phyloP scores from a whole-genome alignment of 306 rosid species.

The Ceratonia siliqua region DNA sequence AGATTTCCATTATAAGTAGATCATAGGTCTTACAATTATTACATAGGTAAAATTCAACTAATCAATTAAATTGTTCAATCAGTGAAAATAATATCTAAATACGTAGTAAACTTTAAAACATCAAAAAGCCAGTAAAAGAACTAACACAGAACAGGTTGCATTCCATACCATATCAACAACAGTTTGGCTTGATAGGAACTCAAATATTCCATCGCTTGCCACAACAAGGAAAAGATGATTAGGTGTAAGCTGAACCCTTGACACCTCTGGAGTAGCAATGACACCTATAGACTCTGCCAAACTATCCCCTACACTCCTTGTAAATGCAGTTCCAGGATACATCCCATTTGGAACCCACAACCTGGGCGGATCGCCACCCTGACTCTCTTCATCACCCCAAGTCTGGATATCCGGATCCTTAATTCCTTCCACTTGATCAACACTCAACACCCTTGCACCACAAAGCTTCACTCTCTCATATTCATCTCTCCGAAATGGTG shows the following conservation, averaged over 20 bases:
- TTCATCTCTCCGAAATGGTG: conserved; percentile 88
- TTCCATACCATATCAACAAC: conserved; percentile 64
- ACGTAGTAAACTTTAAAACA: not conserved
- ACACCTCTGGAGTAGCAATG: conserved; percentile 60
- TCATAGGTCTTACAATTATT: not conserved
- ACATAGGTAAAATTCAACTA: not conserved
- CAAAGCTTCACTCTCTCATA: conserved; percentile 79
- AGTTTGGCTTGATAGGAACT: conserved; percentile 68
- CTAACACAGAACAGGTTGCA: not conserved
- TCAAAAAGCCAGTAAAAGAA: not conserved
- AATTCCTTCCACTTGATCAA: conserved; percentile 86
- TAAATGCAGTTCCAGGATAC: conserved; percentile 80
- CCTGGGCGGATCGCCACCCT: conserved; percentile 69
- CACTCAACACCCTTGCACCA: conserved; percentile 90
- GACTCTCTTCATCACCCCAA: conserved; percentile 75
- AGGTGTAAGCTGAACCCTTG: conserved; percentile 49
- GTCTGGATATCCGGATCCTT: conserved; percentile 61
- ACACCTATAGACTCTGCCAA: conserved; percentile 76
- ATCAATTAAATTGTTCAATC: not conserved
- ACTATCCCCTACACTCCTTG: conserved; percentile 78
- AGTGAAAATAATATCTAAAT: not conserved
- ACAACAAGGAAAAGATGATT: conserved; percentile 66
- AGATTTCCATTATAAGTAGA: not conserved
- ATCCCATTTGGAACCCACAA: conserved; percentile 67
- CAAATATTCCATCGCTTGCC: conserved; percentile 78